Conservation (phyloP, 805 yeast species). For the Candida patagonica region DNA sequence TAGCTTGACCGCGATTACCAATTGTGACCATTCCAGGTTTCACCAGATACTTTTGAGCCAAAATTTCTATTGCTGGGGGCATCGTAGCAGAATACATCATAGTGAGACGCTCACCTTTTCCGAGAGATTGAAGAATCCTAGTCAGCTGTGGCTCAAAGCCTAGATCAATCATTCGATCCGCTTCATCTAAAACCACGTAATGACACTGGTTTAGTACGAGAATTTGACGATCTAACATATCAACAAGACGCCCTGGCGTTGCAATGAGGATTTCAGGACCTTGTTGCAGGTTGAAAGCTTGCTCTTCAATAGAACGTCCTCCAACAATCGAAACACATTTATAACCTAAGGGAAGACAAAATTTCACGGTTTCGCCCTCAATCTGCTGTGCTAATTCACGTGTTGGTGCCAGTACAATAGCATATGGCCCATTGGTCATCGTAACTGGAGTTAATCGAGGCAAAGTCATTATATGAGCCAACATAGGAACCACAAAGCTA, state of each 20-base stretch:
- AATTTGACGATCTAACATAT: slow-evolving; percentile 62
- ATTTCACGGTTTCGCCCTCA: slow-evolving; percentile 50
- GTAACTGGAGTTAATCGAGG: slow-evolving; percentile 40
- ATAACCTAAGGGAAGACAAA: slow-evolving; percentile 32
- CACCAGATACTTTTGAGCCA: slow-evolving; percentile 53
- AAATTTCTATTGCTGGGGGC: slow-evolving; percentile 59
- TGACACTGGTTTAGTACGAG: slow-evolving; percentile 51
- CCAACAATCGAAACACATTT: slow-evolving; percentile 65
- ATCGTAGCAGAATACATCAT: slow-evolving; percentile 95
- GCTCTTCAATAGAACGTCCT: slow-evolving; percentile 77
- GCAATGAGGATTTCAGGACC: slow-evolving; percentile 81
- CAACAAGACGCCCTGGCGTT: slow-evolving; percentile 88
- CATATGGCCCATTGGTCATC: slow-evolving; percentile 57
- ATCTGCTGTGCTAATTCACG: slow-evolving; percentile 91
- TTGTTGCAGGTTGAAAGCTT: slow-evolving; percentile 44
- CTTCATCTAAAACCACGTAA: slow-evolving; percentile 80
- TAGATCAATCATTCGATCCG: slow-evolving; percentile 91
- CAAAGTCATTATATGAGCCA: slow-evolving; percentile 42
- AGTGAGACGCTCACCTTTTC: slow-evolving; percentile 47
- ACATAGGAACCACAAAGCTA: slow-evolving; percentile 67
- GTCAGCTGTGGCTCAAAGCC: slow-evolving; percentile 81
- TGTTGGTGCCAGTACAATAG: slow-evolving; percentile 79
- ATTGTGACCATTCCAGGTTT: slow-evolving; percentile 57
- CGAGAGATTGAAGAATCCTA: slow-evolving; percentile 48
- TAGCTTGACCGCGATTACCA: slow-evolving; percentile 58